phyloP scores from a whole-genome alignment of 2,329 filamentous ascomycete species.

The Aspergillus caelatus region DNA sequence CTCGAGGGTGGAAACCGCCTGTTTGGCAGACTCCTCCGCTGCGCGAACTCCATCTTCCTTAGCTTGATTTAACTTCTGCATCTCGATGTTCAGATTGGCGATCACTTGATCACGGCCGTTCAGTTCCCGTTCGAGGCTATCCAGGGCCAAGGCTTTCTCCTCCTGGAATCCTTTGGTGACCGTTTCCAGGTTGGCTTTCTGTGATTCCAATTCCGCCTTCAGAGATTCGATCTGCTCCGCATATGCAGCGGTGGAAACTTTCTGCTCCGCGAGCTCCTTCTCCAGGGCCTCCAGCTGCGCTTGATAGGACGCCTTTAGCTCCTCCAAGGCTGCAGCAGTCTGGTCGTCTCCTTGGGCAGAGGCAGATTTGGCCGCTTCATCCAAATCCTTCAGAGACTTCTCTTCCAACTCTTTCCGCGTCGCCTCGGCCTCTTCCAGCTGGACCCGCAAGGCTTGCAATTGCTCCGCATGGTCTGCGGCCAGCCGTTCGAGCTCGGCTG shows the following conservation, averaged over 20 bases:
- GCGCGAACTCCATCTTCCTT: constrained; percentile 41
- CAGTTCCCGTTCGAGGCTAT: constrained; percentile 37
- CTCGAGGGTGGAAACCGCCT: constrained; percentile 33
- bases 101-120: constrained; percentile 41
- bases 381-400: constrained; percentile 40
- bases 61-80: constrained; percentile 35
- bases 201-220: constrained; percentile 35
- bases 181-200: constrained; percentile 32
- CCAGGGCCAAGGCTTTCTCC: constrained; percentile 35
- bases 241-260: constrained; percentile 31
- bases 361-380: constrained; percentile 41
- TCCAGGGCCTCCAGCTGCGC: constrained; percentile 39
- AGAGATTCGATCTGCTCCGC: constrained; percentile 33
- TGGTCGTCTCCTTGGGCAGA: constrained; percentile 40
- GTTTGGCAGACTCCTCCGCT: constrained; percentile 36
- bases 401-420: constrained; percentile 42
- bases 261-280: constrained; percentile 38
- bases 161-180: constrained; percentile 28
- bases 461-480: constrained; percentile 36
- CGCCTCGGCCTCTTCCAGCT: constrained; percentile 40
- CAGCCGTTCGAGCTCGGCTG: constrained; percentile 37
- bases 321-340: constrained; percentile 37
- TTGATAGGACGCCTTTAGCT: constrained; percentile 40
- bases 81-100: constrained; percentile 43
- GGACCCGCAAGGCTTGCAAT: constrained; percentile 34